These are phyloP conservation scores for Erysimum pusillum DNA, from an alignment of 441 rosid species.

Conservation along the genomic window DNA sequence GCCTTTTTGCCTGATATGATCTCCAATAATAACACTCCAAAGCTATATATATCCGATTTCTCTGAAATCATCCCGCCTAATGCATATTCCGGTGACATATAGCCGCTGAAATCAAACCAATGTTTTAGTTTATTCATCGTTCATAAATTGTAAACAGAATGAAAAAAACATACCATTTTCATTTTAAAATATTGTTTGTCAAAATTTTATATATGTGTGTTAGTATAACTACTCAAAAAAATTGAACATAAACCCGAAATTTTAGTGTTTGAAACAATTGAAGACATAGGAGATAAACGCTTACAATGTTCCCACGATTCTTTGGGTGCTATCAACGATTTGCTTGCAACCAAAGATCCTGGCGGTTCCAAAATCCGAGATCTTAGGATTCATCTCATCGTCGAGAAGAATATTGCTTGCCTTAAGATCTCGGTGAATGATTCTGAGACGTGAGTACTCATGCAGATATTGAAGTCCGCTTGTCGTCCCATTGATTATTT, in stretches of 20 bases:
- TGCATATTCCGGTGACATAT: conserved; percentile 55
- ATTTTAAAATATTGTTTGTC: neutral
- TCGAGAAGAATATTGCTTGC: conserved; percentile 52
- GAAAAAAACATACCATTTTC: neutral
- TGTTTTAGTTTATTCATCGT: neutral
- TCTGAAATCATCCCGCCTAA: conserved; percentile 32
- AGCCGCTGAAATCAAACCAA: conserved; percentile 40
- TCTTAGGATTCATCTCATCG: conserved; percentile 53
- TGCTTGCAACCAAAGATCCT: conserved; percentile 47
- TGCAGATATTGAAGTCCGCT: conserved; percentile 63
- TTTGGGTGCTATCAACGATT: conserved; percentile 44
- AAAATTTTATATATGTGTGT: neutral
- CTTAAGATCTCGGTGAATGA: conserved; percentile 57
- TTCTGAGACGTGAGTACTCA: conserved; percentile 50
- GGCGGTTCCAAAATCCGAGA: conserved; percentile 63
- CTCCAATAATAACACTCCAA: conserved; percentile 34
- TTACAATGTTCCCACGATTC: conserved; percentile 58
- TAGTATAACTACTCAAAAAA: neutral
- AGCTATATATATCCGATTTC: conserved; percentile 46
- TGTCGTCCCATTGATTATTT: conserved; percentile 44
- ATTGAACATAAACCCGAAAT: neutral
- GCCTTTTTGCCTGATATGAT: neutral
- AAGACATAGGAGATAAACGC: neutral
- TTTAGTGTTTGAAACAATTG: neutral
- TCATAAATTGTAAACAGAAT: neutral